Evolutionary conservation across 306 rosid genomes (phyloP), one percentile per base, ranked within the genome.

Genomic region (Gastrolobium bilobum): DNA sequence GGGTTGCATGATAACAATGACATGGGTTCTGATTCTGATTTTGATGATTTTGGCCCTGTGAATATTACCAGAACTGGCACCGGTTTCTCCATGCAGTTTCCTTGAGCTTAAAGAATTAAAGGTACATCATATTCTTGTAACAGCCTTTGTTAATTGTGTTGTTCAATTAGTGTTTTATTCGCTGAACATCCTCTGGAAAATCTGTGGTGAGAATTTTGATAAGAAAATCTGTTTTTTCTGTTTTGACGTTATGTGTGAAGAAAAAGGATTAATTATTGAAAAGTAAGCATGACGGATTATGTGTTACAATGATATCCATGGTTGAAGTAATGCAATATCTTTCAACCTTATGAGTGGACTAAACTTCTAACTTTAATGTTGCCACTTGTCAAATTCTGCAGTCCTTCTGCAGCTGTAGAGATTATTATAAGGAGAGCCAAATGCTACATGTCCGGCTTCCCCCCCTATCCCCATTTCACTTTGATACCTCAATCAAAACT

Each of bases 21-120:
- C 13, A 71, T 83, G 83, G 89, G 44, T 75, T 88, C 89, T 1
- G 97, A 92, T 85, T 96, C 99, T 14, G 99, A 96, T 84, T 81
- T 85, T 64, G 96, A 95, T 26, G 97, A 90, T 40, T 87, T 89
- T 42, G 90, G 84, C 81, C 72, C 88, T 39, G 37, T 74, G 52
- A 89, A 83, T 53, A 30, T 87, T 71, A 93, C 91, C 33, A 61
- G 75, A 82, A 86, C 87, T 20, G 83, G 82, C 46, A 78, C 89
- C 2, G 94, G 97, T 79, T 91, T 87, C 80, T 90, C 90, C 86
- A 77, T 89, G 56, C 93, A 71, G 81, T 93, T 89, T 80, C 85
- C 87, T 29, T 93, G 91, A 91, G 75, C 76, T 68, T 69, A 34
- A 79, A 44, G 79, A 68, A 59, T 65, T 79, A 68, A 39, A 84